Base-by-base conservation (phyloP, 139 green algal species). In the Spirogloea muscicola region DNA sequence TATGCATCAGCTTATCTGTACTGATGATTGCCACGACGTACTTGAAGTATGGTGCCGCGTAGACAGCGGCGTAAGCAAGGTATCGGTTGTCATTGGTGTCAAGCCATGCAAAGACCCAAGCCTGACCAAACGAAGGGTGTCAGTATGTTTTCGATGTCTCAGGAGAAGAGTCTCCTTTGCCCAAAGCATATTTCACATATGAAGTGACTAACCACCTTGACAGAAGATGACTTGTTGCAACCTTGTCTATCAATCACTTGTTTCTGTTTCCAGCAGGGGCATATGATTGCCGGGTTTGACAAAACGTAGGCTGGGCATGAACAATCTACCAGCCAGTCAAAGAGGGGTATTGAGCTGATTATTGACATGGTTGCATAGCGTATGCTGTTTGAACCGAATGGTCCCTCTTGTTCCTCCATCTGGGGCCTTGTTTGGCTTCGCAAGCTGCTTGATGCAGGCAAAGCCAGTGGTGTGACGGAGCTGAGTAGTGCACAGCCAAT, bases 61-160 rank as follows among this genome's bases (percentile, higher is more conserved):
- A 72, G 37, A 72, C 31, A 41, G 38, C 2, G 46, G 42, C 62
- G 34, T 33, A 72, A 61, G 59, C 49, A 3, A 72, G 40, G 49
- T 72, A 72, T 3, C 62, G 25, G 25, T 34, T 9, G 25, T 58
- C 10, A 13, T 55, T 33, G 25, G 62, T 60, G 34, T 72, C 62
- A 21, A n/a, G 31, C 46, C 49, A 72, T 7, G 62, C 62, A 72
- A 72, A 72, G 16, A 72, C 31, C 62, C 62, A 72, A 3, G 37
- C 29, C 62, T 72, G 49, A 21, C 49, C 49, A 60, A 60, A 25
- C 49, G n/a, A 60, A 51, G 10, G 13, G 43, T 13, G 13, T 13
- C 43, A 51, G 43, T 25, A 25, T 10, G 43, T 13, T 25, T 51
- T 13, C 10, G 43, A 10, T 51, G 13, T 10, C 43, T 25, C 10